phyloP scores from a whole-genome alignment of 805 yeast genomes.

The Suhomyces prunicola region DNA sequence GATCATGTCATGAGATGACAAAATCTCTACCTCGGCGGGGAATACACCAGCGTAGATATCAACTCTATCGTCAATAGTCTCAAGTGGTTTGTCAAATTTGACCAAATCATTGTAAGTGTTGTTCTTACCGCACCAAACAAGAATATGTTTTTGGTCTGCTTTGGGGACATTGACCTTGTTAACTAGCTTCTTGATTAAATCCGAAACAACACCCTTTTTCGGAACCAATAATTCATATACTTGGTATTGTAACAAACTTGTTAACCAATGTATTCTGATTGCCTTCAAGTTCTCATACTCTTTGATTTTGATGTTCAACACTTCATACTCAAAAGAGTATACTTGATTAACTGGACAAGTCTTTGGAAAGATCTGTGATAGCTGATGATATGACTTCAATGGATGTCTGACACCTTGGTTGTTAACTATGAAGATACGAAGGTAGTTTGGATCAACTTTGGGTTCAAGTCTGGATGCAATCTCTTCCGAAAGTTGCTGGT shows the following conservation, averaged over 20 bases:
- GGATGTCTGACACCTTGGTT: conserved; percentile 58
- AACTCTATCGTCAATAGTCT: conserved; percentile 29
- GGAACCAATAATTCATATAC: conserved; percentile 69
- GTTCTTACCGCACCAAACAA: conserved; percentile 56
- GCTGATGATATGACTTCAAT: conserved; percentile 28
- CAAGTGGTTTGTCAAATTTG: conserved; percentile 34
- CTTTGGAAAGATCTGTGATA: conserved; percentile 42
- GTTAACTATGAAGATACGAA: conserved; percentile 63
- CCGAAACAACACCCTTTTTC: conserved; percentile 54
- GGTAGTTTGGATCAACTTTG: conserved; percentile 52
- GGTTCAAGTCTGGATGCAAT: conserved; percentile 49
- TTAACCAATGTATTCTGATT: conserved; percentile 68
- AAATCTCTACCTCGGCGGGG: conserved; percentile 42
- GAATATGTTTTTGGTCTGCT: conserved; percentile 43
- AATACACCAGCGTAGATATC: conserved; percentile 41
- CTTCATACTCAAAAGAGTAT: conserved; percentile 63
- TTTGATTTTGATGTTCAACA: conserved; percentile 66
- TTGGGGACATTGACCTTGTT: conserved; percentile 51
- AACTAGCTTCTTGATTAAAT: conserved; percentile 53
- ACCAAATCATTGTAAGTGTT: conserved; percentile 37
- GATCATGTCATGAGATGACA: conserved; percentile 34
- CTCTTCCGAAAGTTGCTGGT: conserved; percentile 56
- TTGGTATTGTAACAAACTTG: conserved; percentile 66
- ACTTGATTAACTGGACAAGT: conserved; percentile 44
- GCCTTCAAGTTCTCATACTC: conserved; percentile 76